Conservation (phyloP, 169 alveolate genomes). For the Eimeria sp. region DNA sequence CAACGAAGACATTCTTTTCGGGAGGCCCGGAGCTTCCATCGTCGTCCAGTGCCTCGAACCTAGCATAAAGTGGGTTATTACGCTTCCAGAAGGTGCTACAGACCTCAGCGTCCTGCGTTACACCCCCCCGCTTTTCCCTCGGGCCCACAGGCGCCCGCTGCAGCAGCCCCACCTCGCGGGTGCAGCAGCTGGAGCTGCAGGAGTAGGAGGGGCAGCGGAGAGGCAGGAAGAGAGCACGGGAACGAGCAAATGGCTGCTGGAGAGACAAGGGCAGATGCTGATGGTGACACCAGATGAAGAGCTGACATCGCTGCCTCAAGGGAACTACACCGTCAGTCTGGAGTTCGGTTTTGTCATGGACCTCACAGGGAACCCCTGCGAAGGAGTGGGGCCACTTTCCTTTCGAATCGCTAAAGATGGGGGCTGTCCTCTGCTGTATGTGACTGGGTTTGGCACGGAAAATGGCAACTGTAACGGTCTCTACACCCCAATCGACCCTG, state of each 20-base stretch:
- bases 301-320: conserved; percentile 86
- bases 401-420: conserved; percentile 85
- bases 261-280: conserved; percentile 83
- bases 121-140: neutral
- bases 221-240: neutral
- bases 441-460: conserved; percentile 87
- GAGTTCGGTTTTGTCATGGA: conserved; percentile 86
- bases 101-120: conserved; percentile 24
- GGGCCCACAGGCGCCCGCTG: neutral
- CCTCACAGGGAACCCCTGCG: conserved; percentile 85
- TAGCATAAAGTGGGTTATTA: conserved; percentile 47
- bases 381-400: conserved; percentile 72
- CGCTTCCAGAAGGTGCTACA: conserved; percentile 70
- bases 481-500: conserved; percentile 85
- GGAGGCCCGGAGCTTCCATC: conserved; percentile 52
- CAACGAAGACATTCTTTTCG: conserved; percentile 85
- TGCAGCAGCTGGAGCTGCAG: conserved; percentile 49
- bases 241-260: conserved; percentile 77
- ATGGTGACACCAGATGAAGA: conserved; percentile 82
- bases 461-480: conserved; percentile 87
- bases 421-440: conserved; percentile 87
- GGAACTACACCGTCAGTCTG: conserved; percentile 83
- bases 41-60: conserved; percentile 68
- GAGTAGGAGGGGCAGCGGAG: conserved; percentile 8
- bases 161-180: neutral